Percentiles rank a stretch among this genome's conserved stretches.
phyloP scores from a whole-genome alignment of 106 monocot species.

The Iris macrosiphon region DNA sequence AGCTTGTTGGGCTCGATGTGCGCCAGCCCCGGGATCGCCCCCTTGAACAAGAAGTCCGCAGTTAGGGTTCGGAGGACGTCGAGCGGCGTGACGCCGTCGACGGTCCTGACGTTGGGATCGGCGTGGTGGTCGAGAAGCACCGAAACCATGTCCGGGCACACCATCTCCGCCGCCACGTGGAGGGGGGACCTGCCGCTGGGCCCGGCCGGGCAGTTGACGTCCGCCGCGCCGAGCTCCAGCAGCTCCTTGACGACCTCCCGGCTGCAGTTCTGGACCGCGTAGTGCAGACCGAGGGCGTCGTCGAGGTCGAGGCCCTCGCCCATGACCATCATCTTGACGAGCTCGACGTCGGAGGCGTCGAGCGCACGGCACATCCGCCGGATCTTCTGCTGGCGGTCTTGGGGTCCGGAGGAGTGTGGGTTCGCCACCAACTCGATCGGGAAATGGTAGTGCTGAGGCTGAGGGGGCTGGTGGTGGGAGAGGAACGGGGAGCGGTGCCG shows the following conservation, averaged over 20 bases:
- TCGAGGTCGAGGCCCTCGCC: conserved; percentile 94
- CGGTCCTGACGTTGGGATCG: conserved; percentile 75
- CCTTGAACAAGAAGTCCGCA: conserved; percentile 91
- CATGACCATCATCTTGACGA: conserved; percentile 96
- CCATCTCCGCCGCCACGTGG: conserved; percentile 89
- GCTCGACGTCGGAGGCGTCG: conserved; percentile 86
- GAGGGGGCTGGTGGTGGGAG: not conserved
- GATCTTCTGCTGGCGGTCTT: conserved; percentile 44
- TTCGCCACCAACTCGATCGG: conserved; percentile 5
- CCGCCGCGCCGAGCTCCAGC: conserved; percentile 82
- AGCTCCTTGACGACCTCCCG: conserved; percentile 88
- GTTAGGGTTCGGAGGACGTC: conserved; percentile 86
- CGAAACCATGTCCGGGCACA: conserved; percentile 86
- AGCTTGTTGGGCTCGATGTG: conserved; percentile 97
- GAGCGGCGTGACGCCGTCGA: conserved; percentile 81
- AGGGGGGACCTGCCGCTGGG: conserved; percentile 76
- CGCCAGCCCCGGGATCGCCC: conserved; percentile 69
- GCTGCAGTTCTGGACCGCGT: conserved; percentile 82
- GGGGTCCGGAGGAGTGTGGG: conserved; percentile 22
- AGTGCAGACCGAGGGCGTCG: conserved; percentile 82
- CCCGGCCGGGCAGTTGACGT: conserved; percentile 76
- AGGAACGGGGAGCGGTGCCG: not conserved
- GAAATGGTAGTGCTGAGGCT: not conserved
- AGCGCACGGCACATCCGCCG: conserved; percentile 28
- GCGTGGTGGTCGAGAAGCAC: conserved; percentile 96